Evolutionary conservation across 75 land plant species (phyloP), one percentile per base, ranked within the genome.

Genomic region (Sequoia sempervirens): DNA sequence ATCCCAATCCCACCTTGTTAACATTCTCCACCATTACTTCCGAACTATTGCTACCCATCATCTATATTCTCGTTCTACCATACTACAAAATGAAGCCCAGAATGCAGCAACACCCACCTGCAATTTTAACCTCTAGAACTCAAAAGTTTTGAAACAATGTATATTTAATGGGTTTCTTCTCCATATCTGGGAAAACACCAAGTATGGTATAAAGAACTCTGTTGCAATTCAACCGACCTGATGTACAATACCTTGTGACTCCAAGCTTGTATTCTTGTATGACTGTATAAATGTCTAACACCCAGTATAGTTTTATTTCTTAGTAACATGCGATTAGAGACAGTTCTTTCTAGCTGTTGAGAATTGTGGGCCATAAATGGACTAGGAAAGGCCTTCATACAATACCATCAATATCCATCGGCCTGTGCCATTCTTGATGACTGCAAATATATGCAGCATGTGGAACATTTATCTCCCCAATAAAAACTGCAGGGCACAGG

Each of bases 1-100:
- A 89, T n/a, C 90, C 90, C 38, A 88, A 50, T 37, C 90, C 90
- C 53, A 88, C 90, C 41, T 74, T 88, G 90, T 75, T 85, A 86
- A 89, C 83, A 84, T 82, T 85, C 85, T 56, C 85, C 40, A 41
- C 53, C 82, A 75, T 28, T 36, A 70, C 81, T 23, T 52, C 53
- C 11, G 80, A 78, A n/a, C 80, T 78, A 78, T 78, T 78, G 80
- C 52, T 78, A 12, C 52, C 46, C 80, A 78, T 78, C 15, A 4
- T 70, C 12, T 32, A 32, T 10, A 70, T 30, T 15, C 37, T 30
- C 73, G 37, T 13, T 9, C 37, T 12, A 70, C 73, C 73, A 70
- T 70, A 32, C 73, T 70, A 32, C 73, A 32, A 70, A 32, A 70
- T 70, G 13, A 70, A 11, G 11, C 15, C 73, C 12, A 32, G 10